These are phyloP conservation scores for Magnaporthales sp. DNA, from an alignment of 2,329 filamentous ascomycete genomes.

Conservation along the genomic window DNA sequence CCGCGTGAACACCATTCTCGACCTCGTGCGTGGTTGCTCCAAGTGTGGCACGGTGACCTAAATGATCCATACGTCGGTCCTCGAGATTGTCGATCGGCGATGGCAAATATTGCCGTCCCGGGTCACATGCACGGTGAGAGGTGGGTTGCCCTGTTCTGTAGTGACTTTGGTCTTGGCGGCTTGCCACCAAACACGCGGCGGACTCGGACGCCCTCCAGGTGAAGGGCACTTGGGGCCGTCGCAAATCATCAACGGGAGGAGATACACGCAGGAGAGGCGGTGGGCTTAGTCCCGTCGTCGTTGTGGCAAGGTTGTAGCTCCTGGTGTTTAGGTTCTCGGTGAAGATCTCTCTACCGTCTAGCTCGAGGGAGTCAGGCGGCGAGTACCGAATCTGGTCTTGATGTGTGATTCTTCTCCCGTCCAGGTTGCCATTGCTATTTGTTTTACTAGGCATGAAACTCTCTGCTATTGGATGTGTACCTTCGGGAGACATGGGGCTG, in stretches of 20 bases:
- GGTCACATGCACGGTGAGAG: neutral
- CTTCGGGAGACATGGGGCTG: neutral
- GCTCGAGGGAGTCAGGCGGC: neutral
- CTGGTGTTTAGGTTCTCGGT: neutral
- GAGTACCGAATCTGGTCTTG: neutral
- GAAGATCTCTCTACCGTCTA: constrained; percentile 1
- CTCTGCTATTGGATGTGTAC: neutral
- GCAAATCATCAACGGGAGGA: neutral
- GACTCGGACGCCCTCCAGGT: neutral
- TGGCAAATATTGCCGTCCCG: neutral
- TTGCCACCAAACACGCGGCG: neutral
- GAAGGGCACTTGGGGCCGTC: neutral
- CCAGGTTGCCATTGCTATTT: neutral
- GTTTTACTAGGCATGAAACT: neutral
- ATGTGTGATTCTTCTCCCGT: neutral
- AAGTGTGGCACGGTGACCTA: neutral
- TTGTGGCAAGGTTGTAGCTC: neutral
- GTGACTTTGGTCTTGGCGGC: neutral
- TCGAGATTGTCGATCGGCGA: neutral
- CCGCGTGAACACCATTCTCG: constrained; percentile 1
- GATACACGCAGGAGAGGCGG: neutral
- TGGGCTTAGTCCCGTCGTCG: neutral
- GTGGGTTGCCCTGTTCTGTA: too few species aligned
- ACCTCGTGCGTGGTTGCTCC: neutral
- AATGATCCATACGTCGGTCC: neutral